These are phyloP conservation scores for Alternaria sp. DNA, from an alignment of 2,329 filamentous ascomycete species.

Conservation along the genomic window DNA sequence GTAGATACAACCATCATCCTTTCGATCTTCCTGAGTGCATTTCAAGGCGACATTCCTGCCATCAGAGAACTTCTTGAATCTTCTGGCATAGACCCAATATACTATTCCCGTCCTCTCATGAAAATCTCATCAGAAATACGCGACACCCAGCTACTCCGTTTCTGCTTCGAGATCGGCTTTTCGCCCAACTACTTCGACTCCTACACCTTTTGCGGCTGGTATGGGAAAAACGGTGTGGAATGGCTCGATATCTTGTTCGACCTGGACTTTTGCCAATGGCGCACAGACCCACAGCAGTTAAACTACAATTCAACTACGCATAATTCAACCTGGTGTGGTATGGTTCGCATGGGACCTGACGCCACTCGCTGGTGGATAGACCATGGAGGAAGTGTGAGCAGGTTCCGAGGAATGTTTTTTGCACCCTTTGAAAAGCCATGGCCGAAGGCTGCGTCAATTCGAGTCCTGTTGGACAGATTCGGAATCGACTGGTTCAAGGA, in stretches of 20 bases:
- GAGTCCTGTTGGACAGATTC: conserved; percentile 4
- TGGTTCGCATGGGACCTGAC: conserved; percentile 11
- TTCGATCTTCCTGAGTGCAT: conserved; percentile 7
- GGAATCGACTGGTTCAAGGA: conserved; percentile 10
- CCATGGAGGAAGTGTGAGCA: conserved; percentile 3
- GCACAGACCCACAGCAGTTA: conserved; percentile 2
- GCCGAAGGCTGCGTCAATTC: conserved; percentile 1
- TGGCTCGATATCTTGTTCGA: conserved; percentile 13
- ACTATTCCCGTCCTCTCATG: conserved; percentile 9
- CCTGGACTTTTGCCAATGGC: conserved; percentile 10
- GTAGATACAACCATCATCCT: conserved; percentile 5
- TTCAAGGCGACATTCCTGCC: conserved; percentile 4
- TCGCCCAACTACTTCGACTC: background rate
- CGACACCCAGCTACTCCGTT: conserved; percentile 5
- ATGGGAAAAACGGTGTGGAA: background rate
- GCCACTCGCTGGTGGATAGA: conserved; percentile 13
- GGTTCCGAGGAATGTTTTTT: background rate
- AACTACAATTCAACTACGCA: background rate
- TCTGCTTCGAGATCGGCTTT: conserved; percentile 9
- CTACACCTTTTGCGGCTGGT: background rate
- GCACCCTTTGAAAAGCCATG: background rate
- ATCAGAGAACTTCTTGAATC: conserved; percentile 9
- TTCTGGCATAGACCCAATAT: background rate
- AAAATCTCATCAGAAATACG: background rate
- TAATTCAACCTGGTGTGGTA: conserved; percentile 3